Conservation (phyloP, 148 eudicot genomes). For the Amaranthus cruentus region DNA sequence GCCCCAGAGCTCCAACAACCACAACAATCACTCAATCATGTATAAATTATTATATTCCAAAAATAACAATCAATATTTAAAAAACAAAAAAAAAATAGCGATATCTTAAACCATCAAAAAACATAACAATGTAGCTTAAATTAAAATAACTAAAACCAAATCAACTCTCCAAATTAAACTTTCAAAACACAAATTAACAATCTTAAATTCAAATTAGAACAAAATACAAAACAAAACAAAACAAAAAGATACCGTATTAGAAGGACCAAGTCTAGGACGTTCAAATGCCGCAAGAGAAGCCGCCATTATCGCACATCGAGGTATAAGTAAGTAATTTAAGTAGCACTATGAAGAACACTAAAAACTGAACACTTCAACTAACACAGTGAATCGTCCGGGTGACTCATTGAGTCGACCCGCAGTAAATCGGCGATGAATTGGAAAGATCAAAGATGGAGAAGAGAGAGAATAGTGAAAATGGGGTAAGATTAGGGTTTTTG, state of each 20-base stretch:
- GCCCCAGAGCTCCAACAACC: conserved; percentile 9
- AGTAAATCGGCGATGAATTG: conserved; percentile 12
- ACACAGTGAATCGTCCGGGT: conserved; percentile 8
- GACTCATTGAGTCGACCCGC: conserved; percentile 24
- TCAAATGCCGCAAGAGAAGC: conserved; percentile 49
- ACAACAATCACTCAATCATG: conserved; percentile 8
- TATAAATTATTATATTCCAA: not conserved
- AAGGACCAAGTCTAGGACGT: conserved; percentile 49
- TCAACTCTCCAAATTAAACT: conserved; percentile 10
- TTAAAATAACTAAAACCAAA: conserved; percentile 9
- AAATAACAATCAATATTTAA: not conserved
- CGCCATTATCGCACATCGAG: conserved; percentile 43
- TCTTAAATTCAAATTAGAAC: not conserved
- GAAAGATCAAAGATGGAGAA: conserved; percentile 8
- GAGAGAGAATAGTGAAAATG: conserved; percentile 2
- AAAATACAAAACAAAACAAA: not conserved
- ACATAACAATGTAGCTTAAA: conserved; percentile 5
- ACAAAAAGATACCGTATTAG: conserved; percentile 41
- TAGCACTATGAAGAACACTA: not conserved
- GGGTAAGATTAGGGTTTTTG: conserved; percentile 28
- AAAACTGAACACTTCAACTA: not conserved
- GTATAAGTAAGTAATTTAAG: not conserved
- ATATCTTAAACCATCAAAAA: not conserved
- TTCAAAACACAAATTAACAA: not conserved
- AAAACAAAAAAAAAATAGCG: not conserved